These are phyloP conservation scores for Coprinopsis sp. DNA, from an alignment of 768 basidiomycete species.

Conservation along the genomic window DNA sequence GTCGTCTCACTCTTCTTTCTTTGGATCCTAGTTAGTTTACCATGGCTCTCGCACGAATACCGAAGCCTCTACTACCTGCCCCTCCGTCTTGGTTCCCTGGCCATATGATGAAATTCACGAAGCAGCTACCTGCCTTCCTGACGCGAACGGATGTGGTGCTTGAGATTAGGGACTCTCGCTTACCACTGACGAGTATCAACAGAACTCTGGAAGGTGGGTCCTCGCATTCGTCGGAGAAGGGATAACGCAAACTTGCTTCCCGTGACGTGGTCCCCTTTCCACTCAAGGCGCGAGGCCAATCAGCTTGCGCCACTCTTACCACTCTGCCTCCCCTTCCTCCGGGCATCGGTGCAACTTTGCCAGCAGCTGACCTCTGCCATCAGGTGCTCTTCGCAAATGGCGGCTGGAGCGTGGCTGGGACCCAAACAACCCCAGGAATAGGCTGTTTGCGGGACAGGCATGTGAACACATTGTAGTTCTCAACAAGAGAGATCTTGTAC, in stretches of 20 bases:
- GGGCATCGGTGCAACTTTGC: slow-evolving; percentile 14
- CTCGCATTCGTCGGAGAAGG: slow-evolving; percentile 23
- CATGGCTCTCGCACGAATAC: slow-evolving; percentile 34
- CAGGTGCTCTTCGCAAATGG: slow-evolving; percentile 67
- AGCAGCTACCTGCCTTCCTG: slow-evolving; percentile 70
- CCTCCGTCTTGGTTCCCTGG: slow-evolving; percentile 95
- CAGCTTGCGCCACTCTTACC: not conserved
- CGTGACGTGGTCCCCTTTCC: no score
- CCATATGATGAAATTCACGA: slow-evolving; percentile 88
- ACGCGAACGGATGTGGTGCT: slow-evolving; percentile 86
- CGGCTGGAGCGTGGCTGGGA: slow-evolving; percentile 61
- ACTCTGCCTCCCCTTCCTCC: slow-evolving; percentile 5
- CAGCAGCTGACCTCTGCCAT: slow-evolving; percentile 13
- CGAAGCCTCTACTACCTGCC: slow-evolving; percentile 46
- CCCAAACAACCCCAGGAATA: slow-evolving; percentile 34
- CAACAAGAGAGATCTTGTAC: slow-evolving; percentile 90
- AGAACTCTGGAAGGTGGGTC: slow-evolving; percentile 73
- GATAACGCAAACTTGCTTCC: slow-evolving; percentile 8
- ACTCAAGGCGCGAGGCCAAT: not conserved
- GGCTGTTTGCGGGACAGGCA: slow-evolving; percentile 36
- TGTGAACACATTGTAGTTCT: slow-evolving; percentile 89
- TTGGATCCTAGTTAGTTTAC: not conserved
- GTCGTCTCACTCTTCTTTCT: not conserved
- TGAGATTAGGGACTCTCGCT: slow-evolving; percentile 88
- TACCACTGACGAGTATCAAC: slow-evolving; percentile 94